Percentiles rank a stretch among this genome's conserved stretches.
Conservation (phyloP, 305 asterid genomes). For the Fraxinus platypoda region DNA sequence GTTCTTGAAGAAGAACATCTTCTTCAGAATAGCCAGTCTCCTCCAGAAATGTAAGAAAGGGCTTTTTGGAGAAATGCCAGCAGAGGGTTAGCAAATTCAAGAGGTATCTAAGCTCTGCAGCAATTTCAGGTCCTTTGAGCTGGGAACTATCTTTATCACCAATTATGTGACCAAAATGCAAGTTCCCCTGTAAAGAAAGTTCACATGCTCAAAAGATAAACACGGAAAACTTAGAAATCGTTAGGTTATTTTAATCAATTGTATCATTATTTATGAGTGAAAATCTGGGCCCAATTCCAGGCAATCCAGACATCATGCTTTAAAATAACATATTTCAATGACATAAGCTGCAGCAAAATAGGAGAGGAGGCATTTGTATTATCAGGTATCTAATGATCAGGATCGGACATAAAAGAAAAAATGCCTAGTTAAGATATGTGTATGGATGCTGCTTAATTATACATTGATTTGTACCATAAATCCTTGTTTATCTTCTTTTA, state of each 20-base stretch:
- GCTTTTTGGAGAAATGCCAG: constrained; percentile 96
- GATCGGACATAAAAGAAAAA: not conserved
- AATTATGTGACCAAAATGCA: constrained; percentile 69
- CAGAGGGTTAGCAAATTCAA: constrained; percentile 77
- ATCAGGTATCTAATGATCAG: not conserved
- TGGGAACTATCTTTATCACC: constrained; percentile 74
- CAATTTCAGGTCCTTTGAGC: constrained; percentile 78
- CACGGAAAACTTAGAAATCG: not conserved
- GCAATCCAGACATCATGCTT: constrained; percentile 1
- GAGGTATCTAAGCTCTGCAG: constrained; percentile 70
- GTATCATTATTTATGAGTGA: not conserved
- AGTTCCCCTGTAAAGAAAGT: constrained; percentile 61
- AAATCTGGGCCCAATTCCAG: not conserved
- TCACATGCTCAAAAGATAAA: constrained; percentile 12
- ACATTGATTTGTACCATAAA: not conserved
- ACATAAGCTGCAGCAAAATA: not conserved
- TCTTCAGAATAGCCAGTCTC: constrained; percentile 84
- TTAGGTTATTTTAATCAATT: not conserved
- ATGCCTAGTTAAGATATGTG: not conserved
- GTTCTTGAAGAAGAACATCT: constrained; percentile 91
- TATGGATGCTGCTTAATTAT: not conserved
- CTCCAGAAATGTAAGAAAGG: constrained; percentile 75
- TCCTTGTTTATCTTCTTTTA: not conserved
- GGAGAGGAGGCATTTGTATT: not conserved
- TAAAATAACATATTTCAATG: not conserved